Conservation (phyloP, 1,139 yeast species). For the Yamadazyma buinensis region DNA sequence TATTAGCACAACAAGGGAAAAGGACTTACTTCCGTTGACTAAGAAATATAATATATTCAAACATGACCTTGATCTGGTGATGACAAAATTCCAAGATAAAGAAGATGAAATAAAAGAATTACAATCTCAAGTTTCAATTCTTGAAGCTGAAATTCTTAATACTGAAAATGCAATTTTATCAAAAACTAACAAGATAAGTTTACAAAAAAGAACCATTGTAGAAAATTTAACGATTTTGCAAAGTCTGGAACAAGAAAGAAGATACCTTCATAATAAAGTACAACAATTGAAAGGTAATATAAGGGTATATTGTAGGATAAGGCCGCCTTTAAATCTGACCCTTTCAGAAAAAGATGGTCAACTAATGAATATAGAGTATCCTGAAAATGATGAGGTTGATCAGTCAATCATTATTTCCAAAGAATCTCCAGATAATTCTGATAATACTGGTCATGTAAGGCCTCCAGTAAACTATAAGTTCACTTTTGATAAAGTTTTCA, state of each 20-base stretch:
- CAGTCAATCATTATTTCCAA: constrained; percentile 40
- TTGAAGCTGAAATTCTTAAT: constrained; percentile 6
- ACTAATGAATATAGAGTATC: constrained; percentile 38
- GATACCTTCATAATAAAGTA: constrained; percentile 68
- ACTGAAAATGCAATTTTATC: constrained; percentile 6
- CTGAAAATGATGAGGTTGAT: constrained; percentile 47
- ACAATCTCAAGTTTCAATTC: constrained; percentile 9
- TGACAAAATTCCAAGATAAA: constrained; percentile 14
- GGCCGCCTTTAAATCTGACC: no score
- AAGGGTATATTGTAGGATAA: constrained; percentile 81
- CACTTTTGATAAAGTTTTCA: constrained; percentile 77
- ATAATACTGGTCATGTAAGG: not conserved
- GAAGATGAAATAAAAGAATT: constrained; percentile 20
- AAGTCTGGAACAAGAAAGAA: constrained; percentile 35
- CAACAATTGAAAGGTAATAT: constrained; percentile 92
- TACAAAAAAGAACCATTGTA: constrained; percentile 2
- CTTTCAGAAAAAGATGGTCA: no score
- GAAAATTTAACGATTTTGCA: constrained; percentile 11
- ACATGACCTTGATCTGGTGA: constrained; percentile 9
- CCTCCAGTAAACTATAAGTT: constrained; percentile 32
- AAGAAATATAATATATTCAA: constrained; percentile 6
- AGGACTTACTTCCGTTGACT: constrained; percentile 2
- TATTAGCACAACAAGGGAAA: constrained; percentile 1
- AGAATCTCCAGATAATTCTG: constrained; percentile 13
- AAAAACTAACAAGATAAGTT: constrained; percentile 8